A percentile compares a stretch with the other conserved stretches of the same genome.
Evolutionary conservation across 2,329 filamentous ascomycete species (phyloP).

Genomic region (Penicillium decumbens): DNA sequence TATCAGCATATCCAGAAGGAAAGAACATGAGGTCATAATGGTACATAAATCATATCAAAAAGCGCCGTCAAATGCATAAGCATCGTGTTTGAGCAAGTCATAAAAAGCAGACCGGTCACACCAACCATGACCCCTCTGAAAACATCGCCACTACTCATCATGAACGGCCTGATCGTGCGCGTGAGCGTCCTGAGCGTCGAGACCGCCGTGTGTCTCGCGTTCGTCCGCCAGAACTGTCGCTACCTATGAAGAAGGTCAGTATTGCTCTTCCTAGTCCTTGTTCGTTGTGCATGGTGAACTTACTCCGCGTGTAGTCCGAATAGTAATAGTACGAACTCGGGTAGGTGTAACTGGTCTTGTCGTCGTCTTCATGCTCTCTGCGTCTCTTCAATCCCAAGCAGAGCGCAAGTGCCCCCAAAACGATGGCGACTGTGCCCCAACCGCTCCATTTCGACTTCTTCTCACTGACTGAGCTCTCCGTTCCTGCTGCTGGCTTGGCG

Average conservation of each 20-base stretch:
- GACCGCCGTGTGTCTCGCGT: slow-evolving; percentile 32
- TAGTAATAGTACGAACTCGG: slow-evolving; percentile 43
- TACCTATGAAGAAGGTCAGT: slow-evolving; percentile 32
- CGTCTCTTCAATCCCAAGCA: slow-evolving; percentile 45
- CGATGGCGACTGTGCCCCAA: slow-evolving; percentile 40
- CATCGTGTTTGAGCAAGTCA: background rate
- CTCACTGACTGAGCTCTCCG: slow-evolving; percentile 27
- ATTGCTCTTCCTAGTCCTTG: background rate
- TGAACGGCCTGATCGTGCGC: slow-evolving; percentile 25
- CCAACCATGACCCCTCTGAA: background rate
- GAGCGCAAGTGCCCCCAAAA: slow-evolving; percentile 43
- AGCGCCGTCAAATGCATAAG: slow-evolving; percentile 21
- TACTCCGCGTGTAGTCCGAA: slow-evolving; percentile 43
- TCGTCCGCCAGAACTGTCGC: slow-evolving; percentile 42
- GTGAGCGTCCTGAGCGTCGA: slow-evolving; percentile 22
- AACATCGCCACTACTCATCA: slow-evolving; percentile 5
- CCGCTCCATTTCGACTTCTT: slow-evolving; percentile 40
- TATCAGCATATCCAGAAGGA: slow-evolving; percentile 12
- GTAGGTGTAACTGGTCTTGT: slow-evolving; percentile 39
- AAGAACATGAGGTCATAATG: slow-evolving; percentile 16
- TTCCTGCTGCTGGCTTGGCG: slow-evolving; percentile 28
- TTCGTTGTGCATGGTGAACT: slow-evolving; percentile 12
- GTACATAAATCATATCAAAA: slow-evolving; percentile 21
- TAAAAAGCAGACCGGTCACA: background rate
- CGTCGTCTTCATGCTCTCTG: slow-evolving; percentile 36